Evolutionary conservation across 2,329 filamentous ascomycete species (phyloP).

Genomic region (Dactylella cylindrospora): DNA sequence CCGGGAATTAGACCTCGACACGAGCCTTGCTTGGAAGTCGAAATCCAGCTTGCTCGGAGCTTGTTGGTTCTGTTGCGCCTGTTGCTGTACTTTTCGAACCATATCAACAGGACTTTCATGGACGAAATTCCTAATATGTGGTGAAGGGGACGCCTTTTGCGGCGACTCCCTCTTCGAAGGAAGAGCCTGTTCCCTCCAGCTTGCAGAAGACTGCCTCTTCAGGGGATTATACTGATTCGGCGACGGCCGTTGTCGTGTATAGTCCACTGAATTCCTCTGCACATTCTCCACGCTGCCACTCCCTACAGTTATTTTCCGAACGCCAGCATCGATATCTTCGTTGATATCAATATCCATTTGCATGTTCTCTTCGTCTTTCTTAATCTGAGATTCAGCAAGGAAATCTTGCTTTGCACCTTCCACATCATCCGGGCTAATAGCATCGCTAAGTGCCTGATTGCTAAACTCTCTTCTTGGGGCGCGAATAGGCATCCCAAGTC

Average conservation of each 20-base stretch:
- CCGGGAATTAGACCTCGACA: constrained; percentile 35
- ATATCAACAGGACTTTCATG: constrained; percentile 38
- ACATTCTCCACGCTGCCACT: neutral
- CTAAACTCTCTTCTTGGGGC: constrained; percentile 28
- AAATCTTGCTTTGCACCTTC: constrained; percentile 35
- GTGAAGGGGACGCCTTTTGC: constrained; percentile 27
- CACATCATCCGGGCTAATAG: constrained; percentile 17
- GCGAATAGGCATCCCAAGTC: constrained; percentile 43
- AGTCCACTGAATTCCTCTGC: constrained; percentile 31
- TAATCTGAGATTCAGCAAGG: constrained; percentile 27
- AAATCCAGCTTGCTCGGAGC: constrained; percentile 29
- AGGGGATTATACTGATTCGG: constrained; percentile 43
- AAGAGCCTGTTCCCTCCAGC: constrained; percentile 40
- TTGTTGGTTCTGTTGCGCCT: constrained; percentile 1
- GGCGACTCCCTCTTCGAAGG: constrained; percentile 42
- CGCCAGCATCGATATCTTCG: constrained; percentile 4
- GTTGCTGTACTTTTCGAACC: constrained; percentile 28
- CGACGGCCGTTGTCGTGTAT: constrained; percentile 26
- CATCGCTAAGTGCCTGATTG: constrained; percentile 21
- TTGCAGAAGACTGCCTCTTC: constrained; percentile 41
- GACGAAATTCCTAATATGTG: constrained; percentile 13
- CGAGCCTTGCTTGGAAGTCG: constrained; percentile 19
- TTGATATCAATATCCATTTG: constrained; percentile 13
- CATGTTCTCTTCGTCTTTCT: constrained; percentile 20
- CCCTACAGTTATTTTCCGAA: constrained; percentile 14